These are phyloP conservation scores for Nicotiana benthamiana DNA, from an alignment of 257 asterid species.

Conservation along the genomic window DNA sequence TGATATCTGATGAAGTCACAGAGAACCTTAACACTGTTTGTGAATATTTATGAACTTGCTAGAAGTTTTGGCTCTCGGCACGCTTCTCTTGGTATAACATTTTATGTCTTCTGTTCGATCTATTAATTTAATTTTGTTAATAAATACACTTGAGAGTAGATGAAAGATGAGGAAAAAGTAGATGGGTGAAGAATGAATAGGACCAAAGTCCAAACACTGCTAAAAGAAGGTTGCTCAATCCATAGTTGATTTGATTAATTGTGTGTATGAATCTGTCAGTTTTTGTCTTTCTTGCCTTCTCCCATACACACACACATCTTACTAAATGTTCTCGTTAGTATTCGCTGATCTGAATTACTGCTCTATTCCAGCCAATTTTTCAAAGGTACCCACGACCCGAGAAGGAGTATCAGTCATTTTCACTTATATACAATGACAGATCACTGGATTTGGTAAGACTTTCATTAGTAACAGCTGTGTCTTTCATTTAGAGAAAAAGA, in stretches of 20 bases:
- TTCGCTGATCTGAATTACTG: neutral
- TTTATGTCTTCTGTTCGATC: neutral
- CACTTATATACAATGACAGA: conserved; percentile 81
- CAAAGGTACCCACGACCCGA: conserved; percentile 93
- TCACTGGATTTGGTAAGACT: conserved; percentile 84
- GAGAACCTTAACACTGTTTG: neutral
- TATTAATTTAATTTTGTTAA: neutral
- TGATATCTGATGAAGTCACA: neutral
- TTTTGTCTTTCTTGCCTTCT: neutral
- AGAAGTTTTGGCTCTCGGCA: neutral
- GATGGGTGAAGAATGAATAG: neutral
- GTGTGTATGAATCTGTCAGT: neutral
- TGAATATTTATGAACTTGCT: neutral
- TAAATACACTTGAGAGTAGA: neutral
- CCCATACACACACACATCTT: neutral
- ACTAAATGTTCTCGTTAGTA: neutral
- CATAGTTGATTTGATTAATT: neutral
- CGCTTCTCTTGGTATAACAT: neutral
- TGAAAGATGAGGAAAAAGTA: neutral
- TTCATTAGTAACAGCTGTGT: conserved; percentile 7
- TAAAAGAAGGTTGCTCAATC: neutral
- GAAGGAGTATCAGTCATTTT: conserved; percentile 94
- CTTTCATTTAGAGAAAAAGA: neutral
- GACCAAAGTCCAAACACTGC: conserved; percentile 5
- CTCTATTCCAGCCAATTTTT: conserved; percentile 66